Conservation (phyloP, 805 yeast species). For the Blastobotrys parvus region DNA sequence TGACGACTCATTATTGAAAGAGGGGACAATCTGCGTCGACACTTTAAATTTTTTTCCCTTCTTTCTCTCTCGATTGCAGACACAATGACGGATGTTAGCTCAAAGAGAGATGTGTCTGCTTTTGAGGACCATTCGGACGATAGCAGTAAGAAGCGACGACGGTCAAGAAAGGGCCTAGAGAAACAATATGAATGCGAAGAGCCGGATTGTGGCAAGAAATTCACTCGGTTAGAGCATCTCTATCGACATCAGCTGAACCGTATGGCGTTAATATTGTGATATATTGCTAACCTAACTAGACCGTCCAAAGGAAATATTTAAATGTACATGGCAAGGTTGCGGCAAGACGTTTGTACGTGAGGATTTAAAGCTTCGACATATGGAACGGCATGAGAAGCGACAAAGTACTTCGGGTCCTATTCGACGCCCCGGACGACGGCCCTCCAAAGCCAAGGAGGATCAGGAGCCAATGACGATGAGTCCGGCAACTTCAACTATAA, state of each 20-base stretch:
- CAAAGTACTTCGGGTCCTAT: not conserved
- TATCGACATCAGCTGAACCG: slow-evolving; percentile 24
- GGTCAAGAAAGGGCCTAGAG: slow-evolving; percentile 22
- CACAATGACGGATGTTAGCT: no score
- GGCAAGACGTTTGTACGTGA: slow-evolving; percentile 29
- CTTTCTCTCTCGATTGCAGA: no score
- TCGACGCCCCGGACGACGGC: not conserved
- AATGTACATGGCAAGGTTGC: slow-evolving; percentile 28
- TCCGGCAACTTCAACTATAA: not conserved
- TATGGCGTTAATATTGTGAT: slow-evolving; percentile 1
- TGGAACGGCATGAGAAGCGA: slow-evolving; percentile 25
- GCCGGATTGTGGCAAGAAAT: slow-evolving; percentile 21
- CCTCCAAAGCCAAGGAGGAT: not conserved
- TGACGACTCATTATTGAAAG: no score
- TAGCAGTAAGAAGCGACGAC: slow-evolving; percentile 11
- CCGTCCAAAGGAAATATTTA: slow-evolving; percentile 28
- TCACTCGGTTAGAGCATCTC: slow-evolving; percentile 23
- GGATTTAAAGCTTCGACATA: slow-evolving; percentile 27
- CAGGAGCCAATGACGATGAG: not conserved
- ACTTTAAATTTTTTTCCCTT: no score
- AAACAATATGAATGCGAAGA: slow-evolving; percentile 20
- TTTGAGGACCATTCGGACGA: no score
- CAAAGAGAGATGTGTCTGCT: no score
- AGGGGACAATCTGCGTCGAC: no score
- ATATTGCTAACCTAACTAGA: slow-evolving; percentile 3